phyloP scores from a whole-genome alignment of 2,329 filamentous ascomycete genomes.

The Colletotrichum neosansevieriae region DNA sequence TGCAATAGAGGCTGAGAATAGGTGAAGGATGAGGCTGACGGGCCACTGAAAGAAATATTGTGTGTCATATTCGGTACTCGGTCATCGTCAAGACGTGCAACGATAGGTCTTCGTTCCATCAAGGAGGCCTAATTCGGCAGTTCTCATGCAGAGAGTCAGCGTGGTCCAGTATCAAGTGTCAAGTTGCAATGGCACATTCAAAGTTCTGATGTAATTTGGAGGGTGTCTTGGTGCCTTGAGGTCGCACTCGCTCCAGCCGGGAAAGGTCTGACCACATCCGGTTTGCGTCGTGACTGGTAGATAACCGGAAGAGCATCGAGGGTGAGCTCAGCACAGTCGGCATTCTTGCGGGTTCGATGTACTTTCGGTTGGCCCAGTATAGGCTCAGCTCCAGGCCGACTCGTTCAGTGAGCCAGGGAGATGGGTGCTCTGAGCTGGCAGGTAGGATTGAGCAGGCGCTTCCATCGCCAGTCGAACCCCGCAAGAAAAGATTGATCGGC shows the following conservation, averaged over 20 bases:
- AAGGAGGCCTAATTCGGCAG: conserved; percentile 25
- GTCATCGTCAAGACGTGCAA: not conserved
- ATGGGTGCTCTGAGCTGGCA: conserved; percentile 1
- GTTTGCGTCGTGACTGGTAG: not conserved
- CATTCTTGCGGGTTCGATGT: not conserved
- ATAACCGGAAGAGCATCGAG: not conserved
- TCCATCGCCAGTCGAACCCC: not conserved
- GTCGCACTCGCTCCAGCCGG: conserved; percentile 7
- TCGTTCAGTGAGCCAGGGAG: not conserved
- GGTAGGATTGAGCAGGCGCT: not conserved
- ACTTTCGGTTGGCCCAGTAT: not conserved
- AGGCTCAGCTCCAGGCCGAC: conserved; percentile 1
- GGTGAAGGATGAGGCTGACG: conserved; percentile 36
- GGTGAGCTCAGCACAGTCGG: not conserved
- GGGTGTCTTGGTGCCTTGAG: conserved; percentile 13
- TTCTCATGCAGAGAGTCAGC: conserved; percentile 29
- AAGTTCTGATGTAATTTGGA: conserved; percentile 23
- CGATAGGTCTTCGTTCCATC: conserved; percentile 19
- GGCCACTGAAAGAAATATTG: conserved; percentile 16
- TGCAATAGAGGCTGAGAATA: conserved; percentile 27
- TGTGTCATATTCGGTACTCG: conserved; percentile 23
- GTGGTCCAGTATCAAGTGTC: conserved; percentile 11
- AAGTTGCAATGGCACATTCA: conserved; percentile 16
- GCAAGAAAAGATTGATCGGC: not conserved
- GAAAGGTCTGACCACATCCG: conserved; percentile 21